Base-by-base conservation (phyloP, 345 rosid species). In the Streptanthus diversifolius region DNA sequence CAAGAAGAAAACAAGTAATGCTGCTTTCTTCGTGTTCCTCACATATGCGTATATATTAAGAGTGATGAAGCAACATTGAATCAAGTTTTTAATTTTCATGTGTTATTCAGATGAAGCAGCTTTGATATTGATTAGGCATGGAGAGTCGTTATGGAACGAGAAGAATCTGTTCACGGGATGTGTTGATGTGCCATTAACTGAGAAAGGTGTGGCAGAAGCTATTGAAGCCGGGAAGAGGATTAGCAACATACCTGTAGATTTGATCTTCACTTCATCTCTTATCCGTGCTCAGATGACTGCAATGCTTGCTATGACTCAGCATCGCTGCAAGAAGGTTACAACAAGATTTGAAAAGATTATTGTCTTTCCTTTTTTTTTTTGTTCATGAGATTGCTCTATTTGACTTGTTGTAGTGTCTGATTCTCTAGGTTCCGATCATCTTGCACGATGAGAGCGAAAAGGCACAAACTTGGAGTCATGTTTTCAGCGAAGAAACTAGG, bases 231-330 rank as follows among this genome's bases (percentile, higher is more conserved):
- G 99, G 66, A 90, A 84, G 83, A 84, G 95, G 81, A 92, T 95
- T 66, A 86, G 99, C 73, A 91, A 84, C 79, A 95, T 95, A 72
- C 99, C 99, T 44, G 83, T 95, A 1, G 98, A 95, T 86, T 80
- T 86, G 87, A 95, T 95, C 72, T 95, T 81, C 53, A 92, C 99
- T 3, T 95, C 98, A 0, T 84, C 98, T 40, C 76, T 95, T 35
- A 92, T 95, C 69, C 98, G 97, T 77, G 98, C 99, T 8, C 98
- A 95, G 73, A 95, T 91, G 98, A 95, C 99, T 2, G 99, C 98
- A 3, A 88, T 91, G 98, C 96, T 91, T 77, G 99, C 99, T 27
- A 95, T 95, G 97, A 91, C 89, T 37, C 96, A 95, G 81, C 99
- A 95, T 76, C 96, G 98, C 1, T 85, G 91, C 71, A 88, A 66